Evolutionary conservation across 176 grass and related monocot genomes (phyloP).

Genomic region (Olyra latifolia): DNA sequence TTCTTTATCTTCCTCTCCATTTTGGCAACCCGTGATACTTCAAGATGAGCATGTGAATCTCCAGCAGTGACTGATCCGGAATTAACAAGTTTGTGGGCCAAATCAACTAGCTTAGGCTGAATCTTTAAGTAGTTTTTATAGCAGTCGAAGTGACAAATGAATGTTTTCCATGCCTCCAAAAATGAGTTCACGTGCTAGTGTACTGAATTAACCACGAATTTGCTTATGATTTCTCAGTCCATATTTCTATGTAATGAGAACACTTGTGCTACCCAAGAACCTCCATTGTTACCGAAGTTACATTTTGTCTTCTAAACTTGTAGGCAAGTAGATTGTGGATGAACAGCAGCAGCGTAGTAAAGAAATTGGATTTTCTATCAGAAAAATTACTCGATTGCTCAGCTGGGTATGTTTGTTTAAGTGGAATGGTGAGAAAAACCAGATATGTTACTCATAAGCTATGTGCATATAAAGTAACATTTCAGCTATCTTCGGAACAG

Average conservation of each 20-base stretch:
- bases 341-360: background rate
- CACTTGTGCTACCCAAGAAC: background rate
- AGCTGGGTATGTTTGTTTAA: background rate
- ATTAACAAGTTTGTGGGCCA: background rate
- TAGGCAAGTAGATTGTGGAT: background rate
- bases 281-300: background rate
- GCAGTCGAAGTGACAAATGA: background rate
- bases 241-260: background rate
- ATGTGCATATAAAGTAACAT: background rate
- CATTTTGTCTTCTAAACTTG: background rate
- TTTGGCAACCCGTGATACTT: slow-evolving; percentile 29
- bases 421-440: background rate
- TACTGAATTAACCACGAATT: background rate
- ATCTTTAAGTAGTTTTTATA: background rate
- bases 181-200: background rate
- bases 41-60: slow-evolving; percentile 33
- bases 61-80: slow-evolving; percentile 20
- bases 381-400: background rate
- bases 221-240: background rate
- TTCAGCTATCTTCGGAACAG: background rate
- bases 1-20: background rate
- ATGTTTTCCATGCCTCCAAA: slow-evolving; percentile 14
- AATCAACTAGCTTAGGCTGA: background rate
- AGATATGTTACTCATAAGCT: background rate
- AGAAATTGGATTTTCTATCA: background rate